Percentiles rank a stretch among this genome's conserved stretches.
These are phyloP conservation scores for Leonotis leonurus DNA, from an alignment of 257 asterid genomes.

Conservation along the genomic window DNA sequence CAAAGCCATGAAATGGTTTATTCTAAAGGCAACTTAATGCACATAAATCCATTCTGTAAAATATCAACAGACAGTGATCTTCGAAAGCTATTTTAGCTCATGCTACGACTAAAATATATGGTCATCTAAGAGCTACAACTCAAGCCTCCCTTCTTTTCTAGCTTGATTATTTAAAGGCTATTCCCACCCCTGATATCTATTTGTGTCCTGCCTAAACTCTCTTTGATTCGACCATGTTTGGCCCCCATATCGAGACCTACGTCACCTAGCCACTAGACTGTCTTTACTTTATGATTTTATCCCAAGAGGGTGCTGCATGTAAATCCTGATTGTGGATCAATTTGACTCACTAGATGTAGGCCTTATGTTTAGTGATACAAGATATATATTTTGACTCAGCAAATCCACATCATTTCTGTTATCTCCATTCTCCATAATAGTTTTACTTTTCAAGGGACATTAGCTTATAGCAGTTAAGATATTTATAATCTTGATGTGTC, in stretches of 20 bases:
- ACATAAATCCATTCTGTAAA: neutral
- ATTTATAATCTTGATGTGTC: neutral
- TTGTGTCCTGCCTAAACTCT: neutral
- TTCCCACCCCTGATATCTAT: neutral
- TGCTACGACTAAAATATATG: neutral
- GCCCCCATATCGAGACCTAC: neutral
- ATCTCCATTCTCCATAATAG: neutral
- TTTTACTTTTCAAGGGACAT: neutral
- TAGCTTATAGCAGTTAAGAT: neutral
- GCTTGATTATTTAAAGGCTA: neutral
- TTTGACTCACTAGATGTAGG: neutral
- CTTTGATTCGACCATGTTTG: neutral
- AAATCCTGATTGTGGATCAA: neutral
- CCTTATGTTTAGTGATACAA: neutral
- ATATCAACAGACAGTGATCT: neutral
- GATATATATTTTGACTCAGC: neutral
- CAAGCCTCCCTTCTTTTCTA: neutral
- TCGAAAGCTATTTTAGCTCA: neutral
- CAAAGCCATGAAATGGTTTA: neutral
- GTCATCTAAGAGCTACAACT: neutral
- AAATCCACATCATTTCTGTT: neutral
- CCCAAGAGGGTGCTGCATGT: neutral
- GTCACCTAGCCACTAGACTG: neutral
- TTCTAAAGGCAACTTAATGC: neutral
- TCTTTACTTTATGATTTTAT: neutral